Evolutionary conservation across 768 basidiomycete species (phyloP).

Genomic region (Gloeophyllum trabeum): DNA sequence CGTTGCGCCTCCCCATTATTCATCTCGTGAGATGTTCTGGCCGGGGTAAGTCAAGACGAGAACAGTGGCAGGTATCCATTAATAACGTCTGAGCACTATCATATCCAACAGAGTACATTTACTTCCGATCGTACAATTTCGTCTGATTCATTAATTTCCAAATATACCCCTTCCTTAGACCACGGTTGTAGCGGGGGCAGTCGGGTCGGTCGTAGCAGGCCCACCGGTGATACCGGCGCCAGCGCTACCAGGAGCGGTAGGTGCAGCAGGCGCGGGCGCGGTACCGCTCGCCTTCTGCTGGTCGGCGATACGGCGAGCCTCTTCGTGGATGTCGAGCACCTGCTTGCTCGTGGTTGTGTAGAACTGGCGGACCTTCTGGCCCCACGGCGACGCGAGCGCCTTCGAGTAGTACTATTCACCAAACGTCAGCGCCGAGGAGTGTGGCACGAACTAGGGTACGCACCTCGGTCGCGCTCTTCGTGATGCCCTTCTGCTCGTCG

Average conservation of each 20-base stretch:
- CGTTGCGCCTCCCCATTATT: too few relatives aligned
- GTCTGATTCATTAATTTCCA: too few relatives aligned
- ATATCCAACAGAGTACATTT: too few relatives aligned
- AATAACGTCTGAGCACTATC: too few relatives aligned
- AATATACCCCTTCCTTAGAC: too few relatives aligned
- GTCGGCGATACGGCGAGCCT: conserved; percentile 73
- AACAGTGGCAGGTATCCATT: too few relatives aligned
- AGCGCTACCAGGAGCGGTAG: not conserved
- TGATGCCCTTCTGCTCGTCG: conserved; percentile 74
- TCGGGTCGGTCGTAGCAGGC: too few relatives aligned
- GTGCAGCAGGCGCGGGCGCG: not conserved
- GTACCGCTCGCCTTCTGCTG: conserved; percentile 31
- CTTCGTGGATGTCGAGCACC: conserved; percentile 85
- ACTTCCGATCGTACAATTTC: too few relatives aligned
- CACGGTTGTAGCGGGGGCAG: too few relatives aligned
- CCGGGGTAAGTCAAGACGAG: too few relatives aligned
- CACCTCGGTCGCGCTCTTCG: conserved; percentile 61
- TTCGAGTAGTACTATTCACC: conserved; percentile 60
- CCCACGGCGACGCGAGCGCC: conserved; percentile 66
- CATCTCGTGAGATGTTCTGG: too few relatives aligned
- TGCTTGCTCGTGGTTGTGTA: conserved; percentile 88
- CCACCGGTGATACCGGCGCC: too few relatives aligned
- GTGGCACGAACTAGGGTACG: conserved; percentile 4
- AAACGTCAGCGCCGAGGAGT: not conserved
- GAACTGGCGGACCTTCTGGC: conserved; percentile 67